Evolutionary conservation across 805 yeast genomes (phyloP).

Genomic region (Metschnikowia peoriensis): DNA sequence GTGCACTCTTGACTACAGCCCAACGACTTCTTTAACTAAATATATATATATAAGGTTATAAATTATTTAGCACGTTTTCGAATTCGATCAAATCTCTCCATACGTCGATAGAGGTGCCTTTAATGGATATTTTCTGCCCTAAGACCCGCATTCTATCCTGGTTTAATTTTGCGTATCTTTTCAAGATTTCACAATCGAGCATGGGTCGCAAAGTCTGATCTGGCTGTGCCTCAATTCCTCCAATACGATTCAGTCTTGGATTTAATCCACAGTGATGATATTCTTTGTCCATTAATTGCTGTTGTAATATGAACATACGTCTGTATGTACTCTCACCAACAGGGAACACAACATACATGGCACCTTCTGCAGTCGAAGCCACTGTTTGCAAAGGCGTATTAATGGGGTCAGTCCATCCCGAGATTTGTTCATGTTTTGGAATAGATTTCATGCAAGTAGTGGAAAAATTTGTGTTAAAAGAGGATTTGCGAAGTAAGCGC

Average conservation of each 20-base stretch:
- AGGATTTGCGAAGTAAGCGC: slow-evolving; percentile 63
- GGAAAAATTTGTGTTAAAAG: slow-evolving; percentile 64
- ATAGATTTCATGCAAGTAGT: slow-evolving; percentile 54
- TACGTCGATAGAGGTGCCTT: slow-evolving; percentile 54
- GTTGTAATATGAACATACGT: slow-evolving; percentile 80
- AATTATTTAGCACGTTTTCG: slow-evolving; percentile 39
- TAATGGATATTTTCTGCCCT: slow-evolving; percentile 55
- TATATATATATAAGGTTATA: slow-evolving; percentile 13
- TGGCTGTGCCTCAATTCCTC: slow-evolving; percentile 36
- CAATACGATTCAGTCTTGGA: slow-evolving; percentile 64
- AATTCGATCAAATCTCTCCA: slow-evolving; percentile 67
- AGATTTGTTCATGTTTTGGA: slow-evolving; percentile 36
- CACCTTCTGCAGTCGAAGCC: slow-evolving; percentile 79
- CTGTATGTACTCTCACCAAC: slow-evolving; percentile 73
- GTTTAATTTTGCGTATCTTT: slow-evolving; percentile 51
- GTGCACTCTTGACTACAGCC: background rate
- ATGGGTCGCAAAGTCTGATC: slow-evolving; percentile 55
- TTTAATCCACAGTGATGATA: slow-evolving; percentile 75
- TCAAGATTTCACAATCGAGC: slow-evolving; percentile 60
- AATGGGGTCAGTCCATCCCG: slow-evolving; percentile 27
- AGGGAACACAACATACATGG: slow-evolving; percentile 71
- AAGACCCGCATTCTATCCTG: slow-evolving; percentile 55
- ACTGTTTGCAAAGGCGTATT: slow-evolving; percentile 53
- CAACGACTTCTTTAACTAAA: no score
- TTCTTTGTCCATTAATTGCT: slow-evolving; percentile 79